Percentiles rank a stretch among this genome's conserved stretches.
phyloP scores from a whole-genome alignment of 208 protist species.

The Trypanosomatidae sp. region DNA sequence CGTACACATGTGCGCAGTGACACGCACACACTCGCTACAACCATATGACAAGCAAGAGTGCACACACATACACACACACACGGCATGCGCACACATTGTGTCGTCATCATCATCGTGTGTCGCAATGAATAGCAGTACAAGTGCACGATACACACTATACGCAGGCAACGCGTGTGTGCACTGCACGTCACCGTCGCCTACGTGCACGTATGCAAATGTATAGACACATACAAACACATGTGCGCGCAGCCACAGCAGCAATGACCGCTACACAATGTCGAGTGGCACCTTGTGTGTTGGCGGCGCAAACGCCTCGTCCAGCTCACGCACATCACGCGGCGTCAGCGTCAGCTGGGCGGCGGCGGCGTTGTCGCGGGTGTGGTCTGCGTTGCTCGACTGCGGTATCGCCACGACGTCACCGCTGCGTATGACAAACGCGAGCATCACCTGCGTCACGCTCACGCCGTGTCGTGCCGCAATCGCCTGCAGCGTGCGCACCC shows the following conservation, averaged over 20 bases:
- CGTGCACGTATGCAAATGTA: too few relatives aligned
- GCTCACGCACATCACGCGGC: constrained; percentile 8
- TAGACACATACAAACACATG: constrained; percentile 1
- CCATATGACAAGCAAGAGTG: too few relatives aligned
- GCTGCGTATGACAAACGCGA: constrained; percentile 17
- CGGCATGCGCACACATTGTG: too few relatives aligned
- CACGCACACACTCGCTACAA: too few relatives aligned
- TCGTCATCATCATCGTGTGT: too few relatives aligned
- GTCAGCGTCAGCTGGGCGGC: constrained; percentile 24
- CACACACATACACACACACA: too few relatives aligned
- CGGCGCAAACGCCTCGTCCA: constrained; percentile 16
- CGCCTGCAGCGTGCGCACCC: constrained; percentile 15
- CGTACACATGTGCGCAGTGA: too few relatives aligned
- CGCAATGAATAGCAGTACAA: too few relatives aligned
- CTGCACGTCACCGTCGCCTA: too few relatives aligned
- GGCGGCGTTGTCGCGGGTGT: constrained; percentile 47
- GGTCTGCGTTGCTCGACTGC: constrained; percentile 30
- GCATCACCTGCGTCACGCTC: constrained; percentile 18
- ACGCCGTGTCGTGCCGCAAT: constrained; percentile 14
- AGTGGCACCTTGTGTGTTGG: constrained; percentile 13
- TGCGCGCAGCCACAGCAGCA: not conserved
- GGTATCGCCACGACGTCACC: constrained; percentile 32
- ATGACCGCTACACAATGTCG: constrained; percentile 14
- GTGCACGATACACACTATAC: too few relatives aligned
- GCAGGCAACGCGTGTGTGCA: too few relatives aligned